A percentile compares a stretch with the other conserved stretches of the same genome.
phyloP scores from a whole-genome alignment of 2,329 filamentous ascomycete genomes.

The Dactylellina haptotyla region DNA sequence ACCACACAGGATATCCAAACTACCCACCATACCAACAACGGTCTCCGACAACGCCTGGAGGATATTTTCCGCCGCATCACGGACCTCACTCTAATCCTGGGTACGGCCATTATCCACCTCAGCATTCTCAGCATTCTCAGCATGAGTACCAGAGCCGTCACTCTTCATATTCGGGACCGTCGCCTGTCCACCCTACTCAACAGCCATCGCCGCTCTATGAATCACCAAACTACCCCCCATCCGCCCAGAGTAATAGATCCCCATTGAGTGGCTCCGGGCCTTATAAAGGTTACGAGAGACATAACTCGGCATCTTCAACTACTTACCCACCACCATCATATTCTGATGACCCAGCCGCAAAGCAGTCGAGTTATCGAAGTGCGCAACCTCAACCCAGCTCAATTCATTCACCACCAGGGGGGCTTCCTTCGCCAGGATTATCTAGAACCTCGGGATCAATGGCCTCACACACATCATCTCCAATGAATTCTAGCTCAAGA shows the following conservation, averaged over 20 bases:
- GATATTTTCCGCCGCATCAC: conserved; percentile 46
- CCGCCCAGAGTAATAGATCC: conserved; percentile 34
- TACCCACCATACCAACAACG: conserved; percentile 50
- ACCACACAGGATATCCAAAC: conserved; percentile 50
- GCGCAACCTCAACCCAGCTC: conserved; percentile 31
- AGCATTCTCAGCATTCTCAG: conserved; percentile 37
- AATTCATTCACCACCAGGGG: conserved; percentile 49
- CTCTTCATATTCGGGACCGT: conserved; percentile 45
- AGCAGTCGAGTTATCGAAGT: conserved; percentile 33
- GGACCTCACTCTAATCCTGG: conserved; percentile 26
- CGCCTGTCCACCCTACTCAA: conserved; percentile 35
- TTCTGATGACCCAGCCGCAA: conserved; percentile 27
- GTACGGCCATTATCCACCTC: conserved; percentile 40
- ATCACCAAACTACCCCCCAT: conserved; percentile 36
- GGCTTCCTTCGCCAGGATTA: conserved; percentile 44
- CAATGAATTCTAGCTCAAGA: conserved; percentile 50
- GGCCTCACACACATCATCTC: conserved; percentile 49
- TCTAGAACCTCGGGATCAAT: conserved; percentile 49
- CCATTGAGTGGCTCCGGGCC: conserved; percentile 36
- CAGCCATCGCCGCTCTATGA: conserved; percentile 50
- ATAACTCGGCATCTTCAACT: conserved; percentile 25
- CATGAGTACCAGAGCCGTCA: conserved; percentile 49
- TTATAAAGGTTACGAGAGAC: conserved; percentile 47
- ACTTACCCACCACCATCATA: conserved; percentile 44
- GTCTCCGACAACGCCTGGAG: conserved; percentile 47